phyloP scores from a whole-genome alignment of 257 asterid genomes.

The Hygrophila difformis region DNA sequence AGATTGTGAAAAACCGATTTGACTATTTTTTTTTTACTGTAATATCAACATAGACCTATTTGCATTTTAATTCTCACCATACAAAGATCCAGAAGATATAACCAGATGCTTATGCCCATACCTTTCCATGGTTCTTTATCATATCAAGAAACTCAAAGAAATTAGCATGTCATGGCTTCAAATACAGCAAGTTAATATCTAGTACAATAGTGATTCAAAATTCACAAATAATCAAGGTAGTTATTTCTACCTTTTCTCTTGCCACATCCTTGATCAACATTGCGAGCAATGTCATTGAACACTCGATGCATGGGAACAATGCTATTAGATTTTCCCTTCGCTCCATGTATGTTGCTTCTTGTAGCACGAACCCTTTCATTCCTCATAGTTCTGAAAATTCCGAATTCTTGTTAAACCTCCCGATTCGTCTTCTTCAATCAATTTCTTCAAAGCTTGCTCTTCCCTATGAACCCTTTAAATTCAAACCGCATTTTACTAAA shows the following conservation, averaged over 20 bases:
- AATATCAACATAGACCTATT: neutral
- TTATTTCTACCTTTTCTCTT: slow-evolving; percentile 70
- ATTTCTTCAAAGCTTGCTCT: too few species aligned
- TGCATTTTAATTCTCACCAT: neutral
- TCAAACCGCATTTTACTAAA: too few species aligned
- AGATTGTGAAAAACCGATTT: too few species aligned
- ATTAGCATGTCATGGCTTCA: slow-evolving; percentile 99
- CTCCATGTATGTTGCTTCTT: slow-evolving; percentile 94
- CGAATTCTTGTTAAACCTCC: too few species aligned
- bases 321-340: slow-evolving; percentile 93
- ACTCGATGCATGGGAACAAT: slow-evolving; percentile 95
- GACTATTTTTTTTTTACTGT: too few species aligned
- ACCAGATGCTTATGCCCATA: slow-evolving; percentile 11
- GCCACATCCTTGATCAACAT: slow-evolving; percentile 98
- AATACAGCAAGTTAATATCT: slow-evolving; percentile 15
- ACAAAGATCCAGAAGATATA: neutral
- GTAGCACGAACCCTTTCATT: slow-evolving; percentile 97
- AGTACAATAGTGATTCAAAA: too few species aligned
- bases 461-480: too few species aligned
- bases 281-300: slow-evolving; percentile 90
- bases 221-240: neutral
- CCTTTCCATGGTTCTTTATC: slow-evolving; percentile 95
- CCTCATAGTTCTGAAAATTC: too few species aligned
- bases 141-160: slow-evolving; percentile 80
- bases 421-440: too few species aligned